Conservation (phyloP, 257 asterid species). For the Solanum ossicruentum region DNA sequence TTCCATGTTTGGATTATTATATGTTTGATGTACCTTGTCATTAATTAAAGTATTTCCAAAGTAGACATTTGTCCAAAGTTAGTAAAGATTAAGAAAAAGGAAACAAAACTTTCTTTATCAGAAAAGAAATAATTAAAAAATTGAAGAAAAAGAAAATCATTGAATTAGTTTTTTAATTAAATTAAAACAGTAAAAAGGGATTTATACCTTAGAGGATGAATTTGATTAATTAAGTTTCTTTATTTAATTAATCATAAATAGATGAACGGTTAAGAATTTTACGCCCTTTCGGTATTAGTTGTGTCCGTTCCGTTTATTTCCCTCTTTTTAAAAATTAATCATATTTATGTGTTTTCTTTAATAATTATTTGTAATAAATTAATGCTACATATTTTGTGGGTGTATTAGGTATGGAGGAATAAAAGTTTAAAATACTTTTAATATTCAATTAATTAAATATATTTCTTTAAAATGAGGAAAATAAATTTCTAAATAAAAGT, state of each 20-base stretch:
- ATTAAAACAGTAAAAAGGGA: neutral
- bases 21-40: neutral
- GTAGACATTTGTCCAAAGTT: neutral
- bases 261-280: neutral
- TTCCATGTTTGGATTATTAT: neutral
- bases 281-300: neutral
- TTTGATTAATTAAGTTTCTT: neutral
- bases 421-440: neutral
- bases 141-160: neutral
- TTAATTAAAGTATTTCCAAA: neutral
- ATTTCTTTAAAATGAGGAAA: too few relatives aligned
- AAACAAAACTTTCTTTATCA: neutral
- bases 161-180: neutral
- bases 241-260: neutral
- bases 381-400: neutral
- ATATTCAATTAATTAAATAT: neutral
- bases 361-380: neutral
- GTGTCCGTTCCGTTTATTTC: neutral
- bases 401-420: neutral
- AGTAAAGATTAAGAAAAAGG: neutral
- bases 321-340: neutral
- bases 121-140: neutral
- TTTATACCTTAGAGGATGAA: neutral
- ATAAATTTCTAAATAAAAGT: too few relatives aligned
- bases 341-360: neutral